phyloP scores from a whole-genome alignment of 176 grass and related monocot species.

The Ensete glaucum region DNA sequence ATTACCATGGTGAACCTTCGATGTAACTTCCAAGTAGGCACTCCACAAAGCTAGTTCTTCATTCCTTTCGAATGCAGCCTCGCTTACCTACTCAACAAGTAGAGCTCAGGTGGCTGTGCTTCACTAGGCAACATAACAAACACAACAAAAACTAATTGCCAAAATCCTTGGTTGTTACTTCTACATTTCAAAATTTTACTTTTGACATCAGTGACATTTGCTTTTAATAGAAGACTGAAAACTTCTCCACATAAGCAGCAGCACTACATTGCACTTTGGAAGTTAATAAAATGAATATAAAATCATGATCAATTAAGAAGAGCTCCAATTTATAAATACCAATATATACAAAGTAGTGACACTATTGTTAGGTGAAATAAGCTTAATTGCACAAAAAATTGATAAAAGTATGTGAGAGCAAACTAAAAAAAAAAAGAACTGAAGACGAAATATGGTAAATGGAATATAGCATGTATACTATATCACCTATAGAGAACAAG shows the following conservation, averaged over 20 bases:
- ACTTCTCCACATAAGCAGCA: neutral
- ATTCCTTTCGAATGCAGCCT: conserved; percentile 56
- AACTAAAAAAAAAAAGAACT: too few species aligned
- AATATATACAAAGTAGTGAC: neutral
- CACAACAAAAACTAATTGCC: neutral
- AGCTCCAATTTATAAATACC: neutral
- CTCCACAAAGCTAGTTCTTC: conserved; percentile 72
- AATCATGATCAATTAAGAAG: neutral
- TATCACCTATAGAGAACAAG: too few species aligned
- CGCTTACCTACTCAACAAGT: conserved; percentile 33
- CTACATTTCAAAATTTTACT: neutral
- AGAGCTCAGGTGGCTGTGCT: conserved; percentile 1
- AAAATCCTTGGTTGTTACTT: neutral
- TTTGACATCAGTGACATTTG: neutral
- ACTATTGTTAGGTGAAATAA: neutral
- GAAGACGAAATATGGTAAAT: too few species aligned
- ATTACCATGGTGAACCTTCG: conserved; percentile 73
- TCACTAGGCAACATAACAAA: neutral
- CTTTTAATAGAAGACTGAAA: neutral
- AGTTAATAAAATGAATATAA: neutral
- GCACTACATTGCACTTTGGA: neutral
- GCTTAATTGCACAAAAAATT: neutral
- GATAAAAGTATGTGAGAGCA: neutral
- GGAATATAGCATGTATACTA: too few species aligned
- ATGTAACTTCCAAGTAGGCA: conserved; percentile 48